Conservation (phyloP, 805 yeast species). For the Candida tammaniensis region DNA sequence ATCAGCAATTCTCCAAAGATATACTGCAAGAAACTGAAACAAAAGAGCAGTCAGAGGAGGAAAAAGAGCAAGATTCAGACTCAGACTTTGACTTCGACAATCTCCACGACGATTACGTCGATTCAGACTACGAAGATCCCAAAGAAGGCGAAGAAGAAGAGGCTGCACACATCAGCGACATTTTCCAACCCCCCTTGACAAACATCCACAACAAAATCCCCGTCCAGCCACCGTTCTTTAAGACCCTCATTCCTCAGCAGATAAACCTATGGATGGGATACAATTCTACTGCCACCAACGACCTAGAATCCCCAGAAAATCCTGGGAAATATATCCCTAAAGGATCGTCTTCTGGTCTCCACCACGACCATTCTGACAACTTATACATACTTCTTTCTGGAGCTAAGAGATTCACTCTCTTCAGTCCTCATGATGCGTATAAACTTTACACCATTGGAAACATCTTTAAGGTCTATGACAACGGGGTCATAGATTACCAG, state of each 20-base stretch:
- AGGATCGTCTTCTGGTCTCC: slow-evolving; percentile 70
- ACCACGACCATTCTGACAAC: slow-evolving; percentile 81
- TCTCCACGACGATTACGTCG: slow-evolving; percentile 51
- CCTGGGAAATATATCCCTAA: slow-evolving; percentile 47
- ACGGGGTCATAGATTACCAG: slow-evolving; percentile 67
- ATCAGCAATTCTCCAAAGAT: slow-evolving; percentile 14
- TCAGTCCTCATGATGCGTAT: slow-evolving; percentile 59
- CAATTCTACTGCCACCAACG: no score
- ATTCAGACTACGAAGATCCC: slow-evolving; percentile 13
- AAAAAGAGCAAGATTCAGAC: slow-evolving; percentile 1
- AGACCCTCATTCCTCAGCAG: slow-evolving; percentile 58
- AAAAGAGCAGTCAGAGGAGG: slow-evolving; percentile 16
- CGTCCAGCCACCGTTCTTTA: slow-evolving; percentile 40
- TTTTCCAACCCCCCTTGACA: slow-evolving; percentile 63
- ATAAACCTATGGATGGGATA: slow-evolving; percentile 74
- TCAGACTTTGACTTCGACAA: slow-evolving; percentile 38
- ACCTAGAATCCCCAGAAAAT: slow-evolving; percentile 15
- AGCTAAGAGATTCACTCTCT: slow-evolving; percentile 62
- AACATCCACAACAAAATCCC: slow-evolving; percentile 29
- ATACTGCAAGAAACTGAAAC: slow-evolving; percentile 19
- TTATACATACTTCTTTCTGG: slow-evolving; percentile 63
- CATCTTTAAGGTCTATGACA: slow-evolving; percentile 47
- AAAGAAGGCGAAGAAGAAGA: slow-evolving; percentile 21
- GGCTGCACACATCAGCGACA: slow-evolving; percentile 40
- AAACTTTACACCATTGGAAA: slow-evolving; percentile 64